Percentiles rank a stretch among this genome's conserved stretches.
phyloP scores from a whole-genome alignment of 345 rosid genomes.

The Ceriops tagal region DNA sequence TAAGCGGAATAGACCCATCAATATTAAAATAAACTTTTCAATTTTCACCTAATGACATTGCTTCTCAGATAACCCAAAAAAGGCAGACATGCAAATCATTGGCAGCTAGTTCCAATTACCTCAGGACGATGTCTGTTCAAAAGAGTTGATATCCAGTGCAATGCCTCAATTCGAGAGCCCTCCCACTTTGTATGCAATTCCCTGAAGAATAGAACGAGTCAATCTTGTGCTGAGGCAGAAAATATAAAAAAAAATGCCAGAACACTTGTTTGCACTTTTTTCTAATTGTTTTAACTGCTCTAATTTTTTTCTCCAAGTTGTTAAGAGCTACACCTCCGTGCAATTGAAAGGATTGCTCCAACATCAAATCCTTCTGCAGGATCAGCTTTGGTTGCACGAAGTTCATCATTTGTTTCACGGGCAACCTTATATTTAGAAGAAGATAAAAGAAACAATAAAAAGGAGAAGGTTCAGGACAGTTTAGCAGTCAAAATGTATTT shows the following conservation, averaged over 20 bases:
- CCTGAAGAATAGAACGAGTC: constrained; percentile 39
- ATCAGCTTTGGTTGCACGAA: constrained; percentile 74
- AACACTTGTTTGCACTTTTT: background rate
- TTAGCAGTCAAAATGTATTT: background rate
- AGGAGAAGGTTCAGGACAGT: constrained; percentile 8
- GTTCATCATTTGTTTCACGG: constrained; percentile 98
- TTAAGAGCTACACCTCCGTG: constrained; percentile 65
- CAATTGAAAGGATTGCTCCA: constrained; percentile 78
- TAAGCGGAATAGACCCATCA: too few relatives aligned
- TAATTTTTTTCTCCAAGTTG: constrained; percentile 12
- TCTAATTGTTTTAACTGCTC: constrained; percentile 17
- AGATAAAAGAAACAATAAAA: constrained; percentile 12
- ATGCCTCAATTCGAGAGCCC: constrained; percentile 90
- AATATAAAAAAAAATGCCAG: background rate
- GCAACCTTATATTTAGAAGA: constrained; percentile 58
- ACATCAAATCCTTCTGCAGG: constrained; percentile 89
- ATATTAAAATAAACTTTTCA: too few relatives aligned
- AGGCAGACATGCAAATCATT: too few relatives aligned
- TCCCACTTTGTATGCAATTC: constrained; percentile 73
- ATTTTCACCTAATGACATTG: too few relatives aligned
- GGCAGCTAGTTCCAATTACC: constrained; percentile 36
- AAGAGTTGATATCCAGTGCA: constrained; percentile 94
- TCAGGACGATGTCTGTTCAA: constrained; percentile 75
- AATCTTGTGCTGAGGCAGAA: background rate
- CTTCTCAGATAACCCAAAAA: background rate